A percentile compares a stretch with the other conserved stretches of the same genome.
Evolutionary conservation across 2,329 filamentous ascomycete genomes (phyloP).

Genomic region (Hirsutella minnesotensis): DNA sequence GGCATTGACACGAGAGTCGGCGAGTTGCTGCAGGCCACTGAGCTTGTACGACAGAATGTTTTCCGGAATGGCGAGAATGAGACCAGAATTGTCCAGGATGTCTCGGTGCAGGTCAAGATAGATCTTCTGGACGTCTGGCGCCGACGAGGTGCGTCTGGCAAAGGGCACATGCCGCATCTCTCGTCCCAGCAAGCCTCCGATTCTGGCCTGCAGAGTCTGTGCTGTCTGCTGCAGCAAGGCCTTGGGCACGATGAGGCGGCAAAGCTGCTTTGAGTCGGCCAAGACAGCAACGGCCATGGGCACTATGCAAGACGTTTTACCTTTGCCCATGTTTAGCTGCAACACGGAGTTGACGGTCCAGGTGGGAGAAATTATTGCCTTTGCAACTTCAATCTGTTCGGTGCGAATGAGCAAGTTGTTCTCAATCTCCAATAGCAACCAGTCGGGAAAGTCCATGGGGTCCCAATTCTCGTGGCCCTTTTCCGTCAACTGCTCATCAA

Average conservation of each 20-base stretch:
- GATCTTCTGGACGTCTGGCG: slow-evolving; percentile 20
- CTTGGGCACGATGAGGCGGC: slow-evolving; percentile 43
- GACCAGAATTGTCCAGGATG: slow-evolving; percentile 23
- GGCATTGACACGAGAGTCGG: slow-evolving; percentile 28
- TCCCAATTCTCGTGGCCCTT: slow-evolving; percentile 41
- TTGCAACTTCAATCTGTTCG: slow-evolving; percentile 50
- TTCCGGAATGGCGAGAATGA: slow-evolving; percentile 51
- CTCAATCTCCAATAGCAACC: slow-evolving; percentile 57
- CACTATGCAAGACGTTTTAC: slow-evolving; percentile 35
- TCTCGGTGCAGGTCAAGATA: slow-evolving; percentile 17
- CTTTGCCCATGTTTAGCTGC: slow-evolving; percentile 58
- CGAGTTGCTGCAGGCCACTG: slow-evolving; percentile 44
- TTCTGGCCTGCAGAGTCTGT: slow-evolving; percentile 39
- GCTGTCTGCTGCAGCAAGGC: slow-evolving; percentile 45
- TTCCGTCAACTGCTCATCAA: neutral
- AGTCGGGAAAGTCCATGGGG: slow-evolving; percentile 42
- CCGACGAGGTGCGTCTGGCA: slow-evolving; percentile 29
- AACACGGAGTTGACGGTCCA: slow-evolving; percentile 45
- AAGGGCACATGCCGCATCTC: slow-evolving; percentile 46
- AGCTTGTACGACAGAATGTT: slow-evolving; percentile 54
- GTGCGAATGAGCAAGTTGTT: slow-evolving; percentile 48
- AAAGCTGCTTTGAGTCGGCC: slow-evolving; percentile 32
- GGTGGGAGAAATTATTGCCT: slow-evolving; percentile 42
- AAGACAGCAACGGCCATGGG: slow-evolving; percentile 36
- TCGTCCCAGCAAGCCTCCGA: slow-evolving; percentile 42